Evolutionary conservation across 257 asterid genomes (phyloP), one percentile per base, ranked within the genome.

Genomic region (Asclepias syriaca): DNA sequence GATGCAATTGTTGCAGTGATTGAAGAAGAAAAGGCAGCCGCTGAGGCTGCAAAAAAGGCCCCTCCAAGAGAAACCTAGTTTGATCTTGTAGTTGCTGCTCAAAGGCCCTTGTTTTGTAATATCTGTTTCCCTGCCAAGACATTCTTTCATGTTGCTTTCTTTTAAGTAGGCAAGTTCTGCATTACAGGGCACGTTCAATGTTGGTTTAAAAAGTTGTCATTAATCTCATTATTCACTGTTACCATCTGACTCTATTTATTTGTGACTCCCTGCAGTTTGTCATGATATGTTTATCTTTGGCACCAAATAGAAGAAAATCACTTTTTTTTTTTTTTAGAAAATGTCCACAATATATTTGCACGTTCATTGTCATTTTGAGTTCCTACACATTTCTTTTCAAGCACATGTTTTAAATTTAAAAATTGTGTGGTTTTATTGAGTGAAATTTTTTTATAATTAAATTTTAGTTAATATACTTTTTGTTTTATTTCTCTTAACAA

Each of bases 11-110:
- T 86, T 76, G 94, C 90, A 8, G 96, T 91, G 66, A 91, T 91
- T 43, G 97, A 91, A 66, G 97, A 93, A 18, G 98, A 91, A 83
- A 91, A 93, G 74, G 96, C 98, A 2, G 98, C 98, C 73, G 97
- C 97, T 3, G 98, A 93, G 82, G 97, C 97, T 80, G 98, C 98
- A 43, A 93, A 90, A 87, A 93, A 93, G 83, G 91, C 81, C 61
- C 97, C 92, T 12, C 81, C 87, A 73, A 46, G 82, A 69, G 86
- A 90, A 81, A 74, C 77, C 81, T 80, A 90, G 75, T 43, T 65
- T 67, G 39, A 58, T 77, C 72, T 46, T 5, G 50, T 1, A 64
- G 50, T 64, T 34, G 68, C 22, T 34, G 68, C 22, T 37, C 21
- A 3, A 34, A 48, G 8, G 6, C 37, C 14, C 68, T 24, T 15